Evolutionary conservation across 1,284 basidiomycete genomes (phyloP).

Genomic region (Cronartium quercuum): DNA sequence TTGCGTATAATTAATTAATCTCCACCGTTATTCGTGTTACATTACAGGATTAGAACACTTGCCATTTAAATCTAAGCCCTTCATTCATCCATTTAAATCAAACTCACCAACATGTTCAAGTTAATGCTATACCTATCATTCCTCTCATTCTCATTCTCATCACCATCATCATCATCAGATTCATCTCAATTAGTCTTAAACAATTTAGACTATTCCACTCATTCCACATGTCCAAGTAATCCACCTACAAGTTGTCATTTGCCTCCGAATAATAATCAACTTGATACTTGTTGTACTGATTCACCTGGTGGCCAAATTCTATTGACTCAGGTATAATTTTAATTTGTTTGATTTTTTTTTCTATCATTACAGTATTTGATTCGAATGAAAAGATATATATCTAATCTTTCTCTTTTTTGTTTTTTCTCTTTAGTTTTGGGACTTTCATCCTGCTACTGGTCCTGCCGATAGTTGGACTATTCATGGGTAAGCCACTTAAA

Average conservation of each 20-base stretch:
- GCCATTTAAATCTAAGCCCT: too few relatives aligned
- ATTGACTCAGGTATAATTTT: constrained; percentile 25
- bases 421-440: constrained; percentile 56
- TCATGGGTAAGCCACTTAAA: constrained; percentile 53
- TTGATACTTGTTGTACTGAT: constrained; percentile 34
- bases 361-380: background rate
- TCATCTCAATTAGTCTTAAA: background rate
- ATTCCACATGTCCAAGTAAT: constrained; percentile 4
- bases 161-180: background rate
- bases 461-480: constrained; percentile 67
- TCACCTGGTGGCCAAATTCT: constrained; percentile 32
- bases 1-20: too few relatives aligned
- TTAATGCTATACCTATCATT: too few relatives aligned
- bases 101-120: too few relatives aligned
- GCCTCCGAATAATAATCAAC: background rate
- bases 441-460: constrained; percentile 60
- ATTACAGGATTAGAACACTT: too few relatives aligned
- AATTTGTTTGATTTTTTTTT: background rate
- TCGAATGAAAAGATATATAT: too few relatives aligned
- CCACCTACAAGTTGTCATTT: constrained; percentile 21
- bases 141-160: too few relatives aligned
- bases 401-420: too few relatives aligned
- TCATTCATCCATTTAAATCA: too few relatives aligned
- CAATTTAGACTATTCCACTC: background rate
- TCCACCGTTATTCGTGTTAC: too few relatives aligned